Evolutionary conservation across 441 rosid genomes (phyloP), one percentile per base, ranked within the genome.

Genomic region (Populus hybrid): DNA sequence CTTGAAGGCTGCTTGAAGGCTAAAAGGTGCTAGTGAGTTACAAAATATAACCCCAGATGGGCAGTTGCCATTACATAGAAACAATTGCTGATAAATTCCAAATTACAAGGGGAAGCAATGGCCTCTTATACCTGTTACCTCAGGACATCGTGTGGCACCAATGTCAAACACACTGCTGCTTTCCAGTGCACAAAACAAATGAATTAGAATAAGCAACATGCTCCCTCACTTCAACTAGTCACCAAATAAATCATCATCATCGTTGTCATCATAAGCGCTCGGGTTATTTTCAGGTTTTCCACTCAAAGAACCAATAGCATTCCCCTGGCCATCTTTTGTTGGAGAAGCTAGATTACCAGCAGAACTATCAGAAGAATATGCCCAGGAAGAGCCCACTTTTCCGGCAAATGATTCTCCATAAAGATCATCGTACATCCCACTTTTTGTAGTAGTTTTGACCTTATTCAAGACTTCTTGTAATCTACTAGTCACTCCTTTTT

Each of bases 331-430:
- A 75, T 84, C 90, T 75, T 86, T 74, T 21, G 67, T 76, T 40
- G 85, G 85, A 69, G 87, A 82, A 74, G 79, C 77, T 65, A 72
- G 82, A 81, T 64, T 75, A 63, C 63, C 70, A 57, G 69, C 67
- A 68, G 82, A 66, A 69, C 73, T 79, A 71, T 74, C 78, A 30
- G 86, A 74, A 36, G 89, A 63, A 75, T 83, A 82, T 3, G 97
- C 99, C 99, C 99, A 96, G 35, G 92, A 87, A 21, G 89, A 87
- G 59, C 98, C 98, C 75, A 94, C 84, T 83, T 92, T 91, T 35
- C 89, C 88, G 14, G 87, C 84, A 70, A 92, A 88, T 46, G 88
- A 79, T 73, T 91, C 97, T 34, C 93, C 97, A n/a, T 91, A 94
- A 72, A 92, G 94, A 82, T 89, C 92, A 73, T 94, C 94, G 46